These are phyloP conservation scores for Debaryomyces coudertii DNA, from an alignment of 1,139 yeast species.

Conservation along the genomic window DNA sequence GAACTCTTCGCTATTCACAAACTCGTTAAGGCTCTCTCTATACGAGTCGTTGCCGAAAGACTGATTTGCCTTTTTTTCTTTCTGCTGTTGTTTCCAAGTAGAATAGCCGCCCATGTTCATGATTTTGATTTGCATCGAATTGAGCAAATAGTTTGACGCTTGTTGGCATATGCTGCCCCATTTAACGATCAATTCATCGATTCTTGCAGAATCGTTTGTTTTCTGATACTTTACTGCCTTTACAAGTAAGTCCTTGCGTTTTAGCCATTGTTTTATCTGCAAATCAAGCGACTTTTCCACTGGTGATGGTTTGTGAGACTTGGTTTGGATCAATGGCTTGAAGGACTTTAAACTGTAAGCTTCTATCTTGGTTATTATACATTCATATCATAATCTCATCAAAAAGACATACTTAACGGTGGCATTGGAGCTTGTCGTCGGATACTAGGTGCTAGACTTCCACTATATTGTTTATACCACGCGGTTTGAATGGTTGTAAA, in stretches of 20 bases:
- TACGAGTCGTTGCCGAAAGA: constrained; percentile 11
- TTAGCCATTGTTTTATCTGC: constrained; percentile 15
- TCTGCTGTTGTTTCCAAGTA: constrained; percentile 14
- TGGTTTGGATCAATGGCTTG: constrained; percentile 7
- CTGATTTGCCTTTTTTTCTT: constrained; percentile 10
- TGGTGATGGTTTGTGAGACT: neutral
- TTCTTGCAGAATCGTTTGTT: constrained; percentile 12
- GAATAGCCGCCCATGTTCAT: constrained; percentile 18
- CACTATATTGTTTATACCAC: no score
- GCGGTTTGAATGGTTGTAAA: constrained; percentile 2
- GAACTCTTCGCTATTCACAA: constrained; percentile 18
- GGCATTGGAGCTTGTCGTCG: neutral
- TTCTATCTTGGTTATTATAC: neutral
- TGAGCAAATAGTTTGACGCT: constrained; percentile 21
- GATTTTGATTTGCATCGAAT: constrained; percentile 18
- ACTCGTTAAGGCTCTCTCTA: constrained; percentile 10
- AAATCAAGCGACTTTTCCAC: constrained; percentile 16
- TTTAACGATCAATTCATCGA: constrained; percentile 16
- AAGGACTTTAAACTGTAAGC: neutral
- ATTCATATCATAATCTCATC: neutral
- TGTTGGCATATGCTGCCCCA: constrained; percentile 18
- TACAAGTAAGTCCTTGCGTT: constrained; percentile 15
- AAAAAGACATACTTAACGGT: constrained; percentile 5
- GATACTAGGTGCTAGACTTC: no score
- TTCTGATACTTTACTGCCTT: constrained; percentile 18